Conservation (phyloP, 2,329 filamentous ascomycete genomes). For the Aspergillus clavatus region DNA sequence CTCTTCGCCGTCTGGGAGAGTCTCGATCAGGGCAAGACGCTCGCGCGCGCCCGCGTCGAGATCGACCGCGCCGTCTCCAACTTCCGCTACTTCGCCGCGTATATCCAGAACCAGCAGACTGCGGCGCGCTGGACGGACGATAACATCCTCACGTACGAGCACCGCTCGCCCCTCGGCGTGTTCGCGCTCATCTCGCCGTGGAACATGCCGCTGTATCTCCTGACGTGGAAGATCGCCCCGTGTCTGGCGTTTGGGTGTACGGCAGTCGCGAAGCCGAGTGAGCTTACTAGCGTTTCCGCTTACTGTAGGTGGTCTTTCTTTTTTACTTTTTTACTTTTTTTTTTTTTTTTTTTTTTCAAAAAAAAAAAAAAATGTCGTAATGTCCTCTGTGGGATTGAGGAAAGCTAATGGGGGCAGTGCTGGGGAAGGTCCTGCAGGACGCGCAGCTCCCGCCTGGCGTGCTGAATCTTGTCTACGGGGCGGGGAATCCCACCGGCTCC, state of each 20-base stretch:
- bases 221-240: conserved; percentile 20
- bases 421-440: conserved; percentile 12
- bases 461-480: conserved; percentile 15
- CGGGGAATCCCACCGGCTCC: conserved; percentile 11
- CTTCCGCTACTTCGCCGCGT: conserved; percentile 13
- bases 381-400: no score
- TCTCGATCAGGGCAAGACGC: conserved; percentile 15
- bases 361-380: no score
- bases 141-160: conserved; percentile 15
- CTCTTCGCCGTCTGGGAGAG: conserved; percentile 16
- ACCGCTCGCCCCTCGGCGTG: conserved; percentile 16
- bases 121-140: conserved; percentile 7
- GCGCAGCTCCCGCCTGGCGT: conserved; percentile 13
- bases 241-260: conserved; percentile 19
- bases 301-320: conserved; percentile 6
- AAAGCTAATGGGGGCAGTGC: conserved; percentile 5
- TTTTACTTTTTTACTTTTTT: neutral
- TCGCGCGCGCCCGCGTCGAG: conserved; percentile 13
- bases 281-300: conserved; percentile 14
- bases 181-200: conserved; percentile 18
- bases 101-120: conserved; percentile 8
- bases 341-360: no score
- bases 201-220: conserved; percentile 18
- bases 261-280: conserved; percentile 16
- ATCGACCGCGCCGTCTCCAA: conserved; percentile 16